Conservation (phyloP, 2,329 filamentous ascomycete genomes). For the Tolypocladium amazonense region DNA sequence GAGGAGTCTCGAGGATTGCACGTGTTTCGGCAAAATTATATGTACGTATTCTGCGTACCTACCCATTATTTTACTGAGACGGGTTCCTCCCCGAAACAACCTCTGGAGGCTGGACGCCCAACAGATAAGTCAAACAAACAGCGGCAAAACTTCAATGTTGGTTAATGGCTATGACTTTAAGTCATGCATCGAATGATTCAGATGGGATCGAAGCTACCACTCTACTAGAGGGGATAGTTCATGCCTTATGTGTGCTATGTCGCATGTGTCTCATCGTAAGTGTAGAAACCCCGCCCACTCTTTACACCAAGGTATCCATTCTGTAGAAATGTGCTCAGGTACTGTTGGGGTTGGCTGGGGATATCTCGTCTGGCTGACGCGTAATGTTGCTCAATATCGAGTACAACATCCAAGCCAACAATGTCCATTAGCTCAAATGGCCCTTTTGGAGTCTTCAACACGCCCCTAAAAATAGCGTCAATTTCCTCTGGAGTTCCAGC, state of each 20-base stretch:
- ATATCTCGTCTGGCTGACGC: slow-evolving; percentile 14
- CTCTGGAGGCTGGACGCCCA: background rate
- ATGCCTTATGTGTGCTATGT: too few relatives aligned
- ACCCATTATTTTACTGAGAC: too few relatives aligned
- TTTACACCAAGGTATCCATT: slow-evolving; percentile 17
- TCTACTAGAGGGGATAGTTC: too few relatives aligned
- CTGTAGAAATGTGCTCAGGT: slow-evolving; percentile 11
- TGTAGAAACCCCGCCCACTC: slow-evolving; percentile 17
- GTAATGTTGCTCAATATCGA: slow-evolving; percentile 20
- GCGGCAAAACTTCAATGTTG: too few relatives aligned
- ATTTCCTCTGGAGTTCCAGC: slow-evolving; percentile 18
- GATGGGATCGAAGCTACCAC: too few relatives aligned
- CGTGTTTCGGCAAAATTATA: too few relatives aligned
- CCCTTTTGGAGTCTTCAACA: slow-evolving; percentile 18
- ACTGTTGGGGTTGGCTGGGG: slow-evolving; percentile 12
- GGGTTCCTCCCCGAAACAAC: too few relatives aligned
- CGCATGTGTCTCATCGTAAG: background rate
- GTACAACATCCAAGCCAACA: slow-evolving; percentile 18
- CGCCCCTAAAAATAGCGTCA: slow-evolving; percentile 17
- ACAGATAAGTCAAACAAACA: too few relatives aligned
- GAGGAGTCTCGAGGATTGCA: too few relatives aligned
- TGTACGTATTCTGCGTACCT: background rate
- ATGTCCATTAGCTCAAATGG: slow-evolving; percentile 21
- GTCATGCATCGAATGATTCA: too few relatives aligned
- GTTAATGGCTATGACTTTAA: too few relatives aligned